Evolutionary conservation across 176 grass and related monocot species (phyloP).

Genomic region (Oryza coarctata): DNA sequence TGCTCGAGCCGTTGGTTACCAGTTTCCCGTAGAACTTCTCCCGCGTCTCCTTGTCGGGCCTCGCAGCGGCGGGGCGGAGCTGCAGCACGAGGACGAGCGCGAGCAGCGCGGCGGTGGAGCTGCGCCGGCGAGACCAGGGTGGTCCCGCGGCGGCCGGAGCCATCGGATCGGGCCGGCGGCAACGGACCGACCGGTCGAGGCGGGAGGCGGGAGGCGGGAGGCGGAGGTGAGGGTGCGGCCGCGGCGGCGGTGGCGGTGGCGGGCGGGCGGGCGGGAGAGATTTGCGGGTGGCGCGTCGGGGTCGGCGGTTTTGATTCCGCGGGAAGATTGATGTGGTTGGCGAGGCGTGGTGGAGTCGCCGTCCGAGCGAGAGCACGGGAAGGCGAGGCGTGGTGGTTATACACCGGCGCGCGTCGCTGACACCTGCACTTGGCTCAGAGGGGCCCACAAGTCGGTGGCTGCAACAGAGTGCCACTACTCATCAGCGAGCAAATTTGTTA

Average conservation of each 20-base stretch:
- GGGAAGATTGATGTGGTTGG: conserved; percentile 27
- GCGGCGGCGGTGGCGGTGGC: background rate
- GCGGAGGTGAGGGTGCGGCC: background rate
- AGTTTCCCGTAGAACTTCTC: conserved; percentile 93
- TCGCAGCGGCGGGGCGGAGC: conserved; percentile 26
- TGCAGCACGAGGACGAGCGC: background rate
- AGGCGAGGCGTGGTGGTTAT: background rate
- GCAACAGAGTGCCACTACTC: background rate
- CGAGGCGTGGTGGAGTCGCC: conserved; percentile 30
- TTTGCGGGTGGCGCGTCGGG: conserved; percentile 32
- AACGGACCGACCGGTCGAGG: background rate
- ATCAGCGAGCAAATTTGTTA: background rate
- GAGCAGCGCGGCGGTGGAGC: conserved; percentile 9
- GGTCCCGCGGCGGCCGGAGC: conserved; percentile 17
- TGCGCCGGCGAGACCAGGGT: conserved; percentile 9
- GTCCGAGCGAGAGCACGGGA: conserved; percentile 12
- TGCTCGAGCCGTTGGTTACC: conserved; percentile 54
- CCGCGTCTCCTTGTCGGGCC: conserved; percentile 84
- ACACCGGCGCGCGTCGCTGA: background rate
- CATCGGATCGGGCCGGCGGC: conserved; percentile 46
- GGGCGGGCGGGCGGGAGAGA: background rate
- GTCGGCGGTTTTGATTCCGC: conserved; percentile 29
- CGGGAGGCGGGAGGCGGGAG: background rate
- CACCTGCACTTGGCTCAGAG: background rate
- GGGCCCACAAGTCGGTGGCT: background rate